These are phyloP conservation scores for Trametes cubensis DNA, from an alignment of 768 basidiomycete species.

Conservation along the genomic window DNA sequence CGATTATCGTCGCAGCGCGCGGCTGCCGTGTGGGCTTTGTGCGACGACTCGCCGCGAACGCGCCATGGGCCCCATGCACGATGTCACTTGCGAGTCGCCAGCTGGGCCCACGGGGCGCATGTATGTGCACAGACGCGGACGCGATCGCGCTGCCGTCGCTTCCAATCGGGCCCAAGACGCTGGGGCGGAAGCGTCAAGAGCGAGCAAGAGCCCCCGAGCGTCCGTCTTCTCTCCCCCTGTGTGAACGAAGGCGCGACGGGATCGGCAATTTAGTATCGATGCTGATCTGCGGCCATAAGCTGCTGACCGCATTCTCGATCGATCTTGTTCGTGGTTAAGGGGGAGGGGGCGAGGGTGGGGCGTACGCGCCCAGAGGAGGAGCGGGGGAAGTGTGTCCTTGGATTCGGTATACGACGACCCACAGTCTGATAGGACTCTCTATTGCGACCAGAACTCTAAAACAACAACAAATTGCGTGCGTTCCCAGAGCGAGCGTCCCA, in stretches of 20 bases:
- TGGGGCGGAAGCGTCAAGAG: slow-evolving; percentile 2
- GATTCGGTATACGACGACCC: not conserved
- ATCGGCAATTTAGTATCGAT: slow-evolving; percentile 13
- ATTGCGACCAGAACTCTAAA: slow-evolving; percentile 21
- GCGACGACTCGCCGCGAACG: slow-evolving; percentile 7
- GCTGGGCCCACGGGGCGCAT: too few relatives aligned
- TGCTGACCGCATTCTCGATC: slow-evolving; percentile 9
- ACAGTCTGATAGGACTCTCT: slow-evolving; percentile 12
- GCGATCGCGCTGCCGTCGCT: not conserved
- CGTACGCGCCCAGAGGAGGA: not conserved
- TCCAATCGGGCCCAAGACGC: not conserved
- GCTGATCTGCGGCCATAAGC: slow-evolving; percentile 10
- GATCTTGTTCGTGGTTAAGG: slow-evolving; percentile 1
- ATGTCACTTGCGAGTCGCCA: not conserved
- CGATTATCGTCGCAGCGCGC: slow-evolving; percentile 2
- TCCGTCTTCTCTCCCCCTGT: not conserved
- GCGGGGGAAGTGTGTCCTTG: not conserved
- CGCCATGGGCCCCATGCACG: too few relatives aligned
- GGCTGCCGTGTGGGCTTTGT: slow-evolving; percentile 14
- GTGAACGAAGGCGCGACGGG: slow-evolving; percentile 1
- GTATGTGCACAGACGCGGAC: not conserved
- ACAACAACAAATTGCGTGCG: slow-evolving; percentile 5
- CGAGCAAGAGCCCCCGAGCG: not conserved
- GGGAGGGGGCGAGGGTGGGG: not conserved
- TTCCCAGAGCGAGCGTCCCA: slow-evolving; percentile 12